These are phyloP conservation scores for Boletus bicolor DNA, from an alignment of 768 basidiomycete genomes.

Conservation along the genomic window DNA sequence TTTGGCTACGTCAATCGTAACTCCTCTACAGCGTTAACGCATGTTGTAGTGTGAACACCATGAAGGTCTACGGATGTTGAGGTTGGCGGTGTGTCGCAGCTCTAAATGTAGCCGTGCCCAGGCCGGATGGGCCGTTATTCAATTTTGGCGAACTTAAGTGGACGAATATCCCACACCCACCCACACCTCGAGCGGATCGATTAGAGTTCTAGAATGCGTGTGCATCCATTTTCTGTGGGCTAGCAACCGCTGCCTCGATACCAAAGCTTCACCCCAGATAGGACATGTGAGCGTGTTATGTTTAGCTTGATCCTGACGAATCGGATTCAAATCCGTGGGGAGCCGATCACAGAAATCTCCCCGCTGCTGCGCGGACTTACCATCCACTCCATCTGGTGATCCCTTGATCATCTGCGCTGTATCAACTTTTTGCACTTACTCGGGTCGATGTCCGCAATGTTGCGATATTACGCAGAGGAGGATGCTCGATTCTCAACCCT, in stretches of 20 bases:
- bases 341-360: neutral
- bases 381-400: neutral
- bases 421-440: neutral
- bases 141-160: neutral
- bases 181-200: neutral
- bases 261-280: neutral
- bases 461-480: no score
- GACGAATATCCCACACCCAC: neutral
- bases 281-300: neutral
- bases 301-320: neutral
- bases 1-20: neutral
- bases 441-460: no score
- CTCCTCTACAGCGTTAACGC: neutral
- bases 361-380: neutral
- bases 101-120: neutral
- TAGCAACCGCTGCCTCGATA: neutral
- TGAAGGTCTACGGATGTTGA: neutral
- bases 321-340: neutral
- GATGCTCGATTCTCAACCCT: no score
- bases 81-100: neutral
- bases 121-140: neutral
- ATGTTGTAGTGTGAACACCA: neutral
- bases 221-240: neutral
- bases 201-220: neutral
- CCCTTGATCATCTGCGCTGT: neutral